Evolutionary conservation across 2,329 filamentous ascomycete species (phyloP).

Genomic region (Fusarium cyanostomum): DNA sequence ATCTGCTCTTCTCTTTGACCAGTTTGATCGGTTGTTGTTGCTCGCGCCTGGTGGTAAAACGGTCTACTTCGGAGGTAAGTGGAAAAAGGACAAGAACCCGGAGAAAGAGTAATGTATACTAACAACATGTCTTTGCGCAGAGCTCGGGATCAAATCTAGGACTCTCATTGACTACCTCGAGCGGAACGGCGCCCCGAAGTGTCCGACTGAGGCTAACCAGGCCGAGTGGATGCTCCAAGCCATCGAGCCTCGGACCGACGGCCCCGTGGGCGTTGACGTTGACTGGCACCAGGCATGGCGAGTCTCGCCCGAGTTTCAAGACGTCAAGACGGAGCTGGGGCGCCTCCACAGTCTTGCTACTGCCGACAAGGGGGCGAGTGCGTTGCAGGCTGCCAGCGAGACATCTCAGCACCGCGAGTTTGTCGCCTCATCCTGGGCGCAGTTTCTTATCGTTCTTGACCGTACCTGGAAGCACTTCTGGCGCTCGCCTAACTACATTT

Average conservation of each 20-base stretch:
- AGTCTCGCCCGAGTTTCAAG: slow-evolving; percentile 51
- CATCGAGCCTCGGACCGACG: slow-evolving; percentile 37
- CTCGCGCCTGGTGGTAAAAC: slow-evolving; percentile 65
- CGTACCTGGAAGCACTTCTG: slow-evolving; percentile 45
- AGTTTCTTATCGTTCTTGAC: slow-evolving; percentile 49
- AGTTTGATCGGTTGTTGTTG: slow-evolving; percentile 64
- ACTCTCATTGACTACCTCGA: slow-evolving; percentile 67
- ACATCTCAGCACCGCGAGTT: slow-evolving; percentile 41
- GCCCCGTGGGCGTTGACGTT: slow-evolving; percentile 56
- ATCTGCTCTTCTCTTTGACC: slow-evolving; percentile 53
- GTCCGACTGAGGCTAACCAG: slow-evolving; percentile 66
- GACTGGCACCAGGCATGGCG: slow-evolving; percentile 54
- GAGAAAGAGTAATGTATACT: neutral
- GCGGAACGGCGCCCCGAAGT: slow-evolving; percentile 64
- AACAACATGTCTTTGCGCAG: neutral
- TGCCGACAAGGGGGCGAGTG: neutral
- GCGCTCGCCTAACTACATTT: slow-evolving; percentile 65
- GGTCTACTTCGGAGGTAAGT: slow-evolving; percentile 66
- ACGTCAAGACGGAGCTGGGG: slow-evolving; percentile 34
- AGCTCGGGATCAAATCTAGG: slow-evolving; percentile 52
- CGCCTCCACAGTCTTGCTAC: neutral
- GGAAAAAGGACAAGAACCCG: too few relatives aligned
- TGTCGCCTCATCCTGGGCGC: slow-evolving; percentile 42
- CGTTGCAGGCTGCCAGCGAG: neutral
- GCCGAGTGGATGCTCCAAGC: slow-evolving; percentile 72